A percentile compares a stretch with the other conserved stretches of the same genome.
Conservation (phyloP, 495 filamentous ascomycete genomes). For the Aspergillus affinis region DNA sequence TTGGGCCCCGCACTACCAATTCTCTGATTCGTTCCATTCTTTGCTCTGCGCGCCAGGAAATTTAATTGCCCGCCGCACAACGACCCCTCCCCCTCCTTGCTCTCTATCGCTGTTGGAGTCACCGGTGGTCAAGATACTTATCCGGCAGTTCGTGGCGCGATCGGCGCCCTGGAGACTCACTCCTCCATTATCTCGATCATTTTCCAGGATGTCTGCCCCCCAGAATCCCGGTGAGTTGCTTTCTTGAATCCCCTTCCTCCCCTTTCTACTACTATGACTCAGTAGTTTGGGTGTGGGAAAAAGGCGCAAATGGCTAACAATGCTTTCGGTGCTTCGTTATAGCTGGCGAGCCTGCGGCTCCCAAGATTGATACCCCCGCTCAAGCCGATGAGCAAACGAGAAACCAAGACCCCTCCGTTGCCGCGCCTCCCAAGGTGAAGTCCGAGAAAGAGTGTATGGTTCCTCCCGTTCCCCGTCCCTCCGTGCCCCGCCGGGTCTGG, state of each 20-base stretch:
- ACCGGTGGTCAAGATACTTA: slow-evolving; percentile 48
- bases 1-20: slow-evolving; percentile 21
- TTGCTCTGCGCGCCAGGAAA: slow-evolving; percentile 30
- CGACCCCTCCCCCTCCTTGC: slow-evolving; percentile 25
- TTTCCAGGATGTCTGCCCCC: slow-evolving; percentile 58
- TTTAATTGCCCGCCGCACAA: slow-evolving; percentile 34
- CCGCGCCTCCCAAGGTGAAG: slow-evolving; percentile 54
- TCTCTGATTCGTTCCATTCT: slow-evolving; percentile 31
- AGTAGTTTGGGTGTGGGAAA: neutral
- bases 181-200: slow-evolving; percentile 44
- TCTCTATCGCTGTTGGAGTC: slow-evolving; percentile 25
- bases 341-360: slow-evolving; percentile 56
- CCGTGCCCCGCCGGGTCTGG: neutral
- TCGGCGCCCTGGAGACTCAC: slow-evolving; percentile 49
- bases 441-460: slow-evolving; percentile 57
- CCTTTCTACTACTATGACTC: slow-evolving; percentile 1
- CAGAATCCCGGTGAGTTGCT: slow-evolving; percentile 51
- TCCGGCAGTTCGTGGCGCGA: slow-evolving; percentile 49
- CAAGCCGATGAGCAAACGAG: slow-evolving; percentile 49
- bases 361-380: slow-evolving; percentile 46
- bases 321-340: slow-evolving; percentile 2
- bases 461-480: neutral
- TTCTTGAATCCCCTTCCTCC: too few species aligned
- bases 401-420: slow-evolving; percentile 44
- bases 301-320: slow-evolving; percentile 9